These are phyloP conservation scores for Diaporthe sp. DNA, from an alignment of 2,329 filamentous ascomycete species.

Conservation along the genomic window DNA sequence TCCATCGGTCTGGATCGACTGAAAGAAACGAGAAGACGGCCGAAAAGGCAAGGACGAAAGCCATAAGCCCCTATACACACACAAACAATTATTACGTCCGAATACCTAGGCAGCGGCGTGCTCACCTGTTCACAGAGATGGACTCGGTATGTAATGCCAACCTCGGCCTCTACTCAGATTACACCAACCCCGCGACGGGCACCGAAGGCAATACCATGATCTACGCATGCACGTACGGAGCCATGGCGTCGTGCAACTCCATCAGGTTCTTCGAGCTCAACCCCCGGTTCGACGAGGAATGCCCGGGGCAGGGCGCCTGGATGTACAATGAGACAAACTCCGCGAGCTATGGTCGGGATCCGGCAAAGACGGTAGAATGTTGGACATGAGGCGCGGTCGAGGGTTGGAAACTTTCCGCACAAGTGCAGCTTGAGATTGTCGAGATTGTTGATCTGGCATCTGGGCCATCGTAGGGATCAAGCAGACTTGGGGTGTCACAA, in stretches of 20 bases:
- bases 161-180: background rate
- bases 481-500: background rate
- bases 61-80: background rate
- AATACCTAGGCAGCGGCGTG: background rate
- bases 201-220: conserved; percentile 15
- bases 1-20: background rate
- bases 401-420: too few species aligned
- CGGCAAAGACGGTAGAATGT: background rate
- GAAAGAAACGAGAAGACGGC: background rate
- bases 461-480: background rate
- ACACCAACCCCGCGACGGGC: background rate
- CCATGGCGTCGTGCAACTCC: background rate
- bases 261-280: conserved; percentile 10
- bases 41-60: background rate
- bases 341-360: conserved; percentile 13
- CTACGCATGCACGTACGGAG: conserved; percentile 9
- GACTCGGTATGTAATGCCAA: background rate
- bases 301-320: background rate
- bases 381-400: background rate
- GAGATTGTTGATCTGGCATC: too few species aligned
- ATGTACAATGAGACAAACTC: background rate
- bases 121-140: background rate
- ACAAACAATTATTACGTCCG: background rate
- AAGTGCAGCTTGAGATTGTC: background rate
- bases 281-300: background rate